phyloP scores from a whole-genome alignment of 345 rosid genomes.

The Viola odorata region DNA sequence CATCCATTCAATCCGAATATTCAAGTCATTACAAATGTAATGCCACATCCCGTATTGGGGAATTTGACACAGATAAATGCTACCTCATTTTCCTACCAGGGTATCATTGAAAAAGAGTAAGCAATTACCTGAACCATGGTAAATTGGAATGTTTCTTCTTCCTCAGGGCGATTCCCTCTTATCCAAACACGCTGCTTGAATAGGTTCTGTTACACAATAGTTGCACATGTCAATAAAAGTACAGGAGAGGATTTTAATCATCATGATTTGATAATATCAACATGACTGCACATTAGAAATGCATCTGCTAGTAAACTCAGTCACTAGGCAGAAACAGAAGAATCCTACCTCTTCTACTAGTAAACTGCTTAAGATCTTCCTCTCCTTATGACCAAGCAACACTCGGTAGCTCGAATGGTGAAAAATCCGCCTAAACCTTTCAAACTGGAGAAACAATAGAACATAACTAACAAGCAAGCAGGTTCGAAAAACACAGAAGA shows the following conservation, averaged over 20 bases:
- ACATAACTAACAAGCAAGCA: not conserved
- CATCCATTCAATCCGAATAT: no score
- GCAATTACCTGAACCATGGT: constrained; percentile 74
- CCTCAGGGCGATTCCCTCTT: constrained; percentile 77
- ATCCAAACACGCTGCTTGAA: constrained; percentile 91
- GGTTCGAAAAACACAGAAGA: not conserved
- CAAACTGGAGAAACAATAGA: constrained; percentile 45
- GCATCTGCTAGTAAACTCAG: not conserved
- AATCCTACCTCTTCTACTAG: constrained; percentile 63
- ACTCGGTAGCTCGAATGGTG: constrained; percentile 88
- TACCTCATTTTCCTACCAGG: no score
- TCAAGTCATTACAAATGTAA: no score
- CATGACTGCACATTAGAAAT: not conserved
- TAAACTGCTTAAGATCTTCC: constrained; percentile 77
- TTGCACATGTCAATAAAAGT: not conserved
- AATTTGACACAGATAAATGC: no score
- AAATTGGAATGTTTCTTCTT: constrained; percentile 82
- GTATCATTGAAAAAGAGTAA: no score
- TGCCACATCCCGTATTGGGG: no score
- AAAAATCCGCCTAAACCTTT: constrained; percentile 85
- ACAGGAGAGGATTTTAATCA: not conserved
- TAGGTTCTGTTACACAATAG: constrained; percentile 40
- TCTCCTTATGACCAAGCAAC: constrained; percentile 81
- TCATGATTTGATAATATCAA: not conserved
- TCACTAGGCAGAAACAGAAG: not conserved